Conservation (phyloP, 192 early-diverging fungal species). For the Dimargaris xerosporica region DNA sequence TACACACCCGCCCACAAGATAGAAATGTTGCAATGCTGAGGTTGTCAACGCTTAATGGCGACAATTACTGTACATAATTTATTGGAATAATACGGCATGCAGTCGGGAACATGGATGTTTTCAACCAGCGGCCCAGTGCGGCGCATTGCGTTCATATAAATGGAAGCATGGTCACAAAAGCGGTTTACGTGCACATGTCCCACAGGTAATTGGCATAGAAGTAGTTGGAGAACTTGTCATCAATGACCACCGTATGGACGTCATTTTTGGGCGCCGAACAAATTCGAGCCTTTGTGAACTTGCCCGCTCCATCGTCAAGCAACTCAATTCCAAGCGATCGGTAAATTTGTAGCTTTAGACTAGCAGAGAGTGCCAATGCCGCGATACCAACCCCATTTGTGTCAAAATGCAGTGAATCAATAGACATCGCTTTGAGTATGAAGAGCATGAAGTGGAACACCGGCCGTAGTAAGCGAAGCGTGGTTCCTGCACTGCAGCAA, state of each 20-base stretch:
- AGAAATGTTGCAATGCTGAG: no score
- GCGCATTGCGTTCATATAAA: no score
- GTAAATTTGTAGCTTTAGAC: slow-evolving; percentile 4
- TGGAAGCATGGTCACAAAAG: no score
- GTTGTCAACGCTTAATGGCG: no score
- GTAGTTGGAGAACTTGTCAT: slow-evolving; percentile 1
- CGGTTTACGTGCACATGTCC: slow-evolving; percentile 8
- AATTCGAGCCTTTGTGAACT: slow-evolving; percentile 4
- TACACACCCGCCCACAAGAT: no score
- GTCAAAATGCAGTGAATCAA: neutral
- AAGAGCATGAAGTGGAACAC: neutral
- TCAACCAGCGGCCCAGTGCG: no score
- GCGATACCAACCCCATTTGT: neutral
- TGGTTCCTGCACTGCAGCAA: neutral
- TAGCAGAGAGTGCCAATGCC: neutral
- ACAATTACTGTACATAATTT: no score
- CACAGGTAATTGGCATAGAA: slow-evolving; percentile 10
- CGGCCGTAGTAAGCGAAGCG: neutral
- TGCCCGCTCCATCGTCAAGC: neutral
- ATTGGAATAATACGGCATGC: no score
- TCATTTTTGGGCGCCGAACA: slow-evolving; percentile 1
- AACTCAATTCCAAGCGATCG: slow-evolving; percentile 10
- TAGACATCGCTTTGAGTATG: neutral
- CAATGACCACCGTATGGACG: neutral
- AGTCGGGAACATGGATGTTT: no score